Evolutionary conservation across 2,329 filamentous ascomycete genomes (phyloP), one percentile per base, ranked within the genome.

Genomic region (Aulographum hederae): DNA sequence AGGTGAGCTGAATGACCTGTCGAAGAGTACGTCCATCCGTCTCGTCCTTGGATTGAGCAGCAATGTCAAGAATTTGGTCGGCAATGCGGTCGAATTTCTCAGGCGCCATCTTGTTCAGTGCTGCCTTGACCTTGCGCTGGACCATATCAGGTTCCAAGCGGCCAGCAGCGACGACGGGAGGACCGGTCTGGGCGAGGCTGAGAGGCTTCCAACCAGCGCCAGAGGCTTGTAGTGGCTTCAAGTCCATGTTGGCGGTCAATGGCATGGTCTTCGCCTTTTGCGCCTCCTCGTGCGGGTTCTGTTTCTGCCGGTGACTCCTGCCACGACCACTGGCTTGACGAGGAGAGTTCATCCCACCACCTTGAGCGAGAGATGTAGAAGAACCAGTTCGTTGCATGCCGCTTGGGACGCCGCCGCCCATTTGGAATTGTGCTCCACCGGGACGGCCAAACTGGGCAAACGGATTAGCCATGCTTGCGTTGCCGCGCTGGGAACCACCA

Each of bases 41-140:
- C 60, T 98, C 89, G 45, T 92, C 78, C 67, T 93, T 93, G 33
- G 86, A 95, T 53, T 98, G 89, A 15, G 73, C 78, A 18, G 86
- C 84, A 51, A 98, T 98, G 33, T 73, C 67, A 18, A 98, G 68
- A 39, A 98, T 93, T 54, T 94, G 84, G 39, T 85, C 79, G 5
- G 89, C 73, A 43, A 98, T 93, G 60, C 77, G 84, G 52, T 93
- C 85, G 46, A 98, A 98, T 51, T 95, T 98, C 60, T 98, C 89
- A 0, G 89, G 89, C 0, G 89, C 95, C 89, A 98, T 95, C 77
- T 98, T 98, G 73, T 98, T 98, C 46, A 98, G 65, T 38, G 80
- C 80, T 40, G 84, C 78, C 74, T 98, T 98, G 53, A 98, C 89
- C 74, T 98, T 98, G 44, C 86, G 77, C 62, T 98, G 89, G 36